Base-by-base conservation (phyloP, 495 filamentous ascomycete species). In the Neurospora sp. region DNA sequence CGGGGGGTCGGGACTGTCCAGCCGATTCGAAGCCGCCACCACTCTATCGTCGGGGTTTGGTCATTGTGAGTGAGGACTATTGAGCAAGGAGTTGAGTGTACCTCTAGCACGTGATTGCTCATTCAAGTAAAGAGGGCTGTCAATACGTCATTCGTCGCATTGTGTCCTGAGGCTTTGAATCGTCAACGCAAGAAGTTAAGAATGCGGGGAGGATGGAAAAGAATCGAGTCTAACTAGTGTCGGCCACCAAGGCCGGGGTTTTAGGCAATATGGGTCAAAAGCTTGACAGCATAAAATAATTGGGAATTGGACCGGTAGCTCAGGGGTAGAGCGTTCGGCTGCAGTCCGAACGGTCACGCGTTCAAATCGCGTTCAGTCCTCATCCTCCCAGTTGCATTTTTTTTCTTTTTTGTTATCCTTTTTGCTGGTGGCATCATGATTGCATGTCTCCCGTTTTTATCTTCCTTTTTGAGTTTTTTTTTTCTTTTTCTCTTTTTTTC, bases 361-460 rank as follows among this genome's bases (percentile, higher is more conserved):
- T 65, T 65, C 53, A 65, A 65, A 35, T 65, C 53, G 53, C 53
- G 53, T 65, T 65, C 53, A 65, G 53, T 65, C 53, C 53, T 65
- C 53, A 65, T 35, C 53, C 53, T 65, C 27, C 53, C 27, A 65
- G 53, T 65, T 65, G 27, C 53, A 16, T 17, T 65, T 65, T 17
- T 61, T 61, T 35, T 35, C 7, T 17, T 31, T 61, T 3, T 35
- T 35, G 2, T 48, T 9, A 3, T 14, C 8, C 10, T 27, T 27
- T 27, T 5, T 53, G 20, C 16, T 17, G 14, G 14, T 42, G 5
- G 40, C 40, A 42, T 42, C 14, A 16, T 42, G 12, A 42, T 17
- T 42, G 14, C 40, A 40, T 40, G 39, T 40, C 17, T 16, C 40
- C 40, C 39, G 39, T 17, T 45, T 45, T 59, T 27, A 10, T 27